Conservation (phyloP, 441 rosid genomes). For the Euphorbia celastroides region DNA sequence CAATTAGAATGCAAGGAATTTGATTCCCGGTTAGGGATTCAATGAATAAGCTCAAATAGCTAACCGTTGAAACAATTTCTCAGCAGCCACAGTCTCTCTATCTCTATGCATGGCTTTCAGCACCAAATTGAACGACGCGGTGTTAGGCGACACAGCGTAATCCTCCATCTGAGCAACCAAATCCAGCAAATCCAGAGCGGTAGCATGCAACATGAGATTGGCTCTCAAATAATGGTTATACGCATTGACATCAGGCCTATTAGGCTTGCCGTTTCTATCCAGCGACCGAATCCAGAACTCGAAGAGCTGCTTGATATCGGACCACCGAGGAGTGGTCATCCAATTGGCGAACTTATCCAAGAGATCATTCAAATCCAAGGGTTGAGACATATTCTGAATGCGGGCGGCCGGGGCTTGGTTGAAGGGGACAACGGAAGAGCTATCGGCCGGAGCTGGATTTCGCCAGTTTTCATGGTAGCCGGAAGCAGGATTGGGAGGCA, state of each 20-base stretch:
- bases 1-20: too few relatives aligned
- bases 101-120: slow-evolving; percentile 70
- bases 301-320: slow-evolving; percentile 65
- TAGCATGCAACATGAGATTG: slow-evolving; percentile 60
- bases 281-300: slow-evolving; percentile 76
- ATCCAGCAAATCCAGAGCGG: slow-evolving; percentile 53
- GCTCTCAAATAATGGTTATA: slow-evolving; percentile 84
- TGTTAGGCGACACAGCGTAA: slow-evolving; percentile 53
- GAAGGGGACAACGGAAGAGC: slow-evolving; percentile 31
- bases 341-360: slow-evolving; percentile 63
- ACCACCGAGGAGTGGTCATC: slow-evolving; percentile 75
- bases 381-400: slow-evolving; percentile 39
- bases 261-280: slow-evolving; percentile 71
- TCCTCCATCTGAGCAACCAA: slow-evolving; percentile 61
- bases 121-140: slow-evolving; percentile 70
- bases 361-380: slow-evolving; percentile 40
- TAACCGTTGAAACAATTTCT: slow-evolving; percentile 72
- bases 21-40: not conserved
- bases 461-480: slow-evolving; percentile 88
- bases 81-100: slow-evolving; percentile 55
- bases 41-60: slow-evolving; percentile 12
- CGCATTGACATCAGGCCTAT: slow-evolving; percentile 65
- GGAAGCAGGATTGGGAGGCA: slow-evolving; percentile 85
- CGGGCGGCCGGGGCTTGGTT: slow-evolving; percentile 28
- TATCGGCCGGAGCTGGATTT: slow-evolving; percentile 34